Base-by-base conservation (phyloP, 306 rosid species). In the Corylus americana region DNA sequence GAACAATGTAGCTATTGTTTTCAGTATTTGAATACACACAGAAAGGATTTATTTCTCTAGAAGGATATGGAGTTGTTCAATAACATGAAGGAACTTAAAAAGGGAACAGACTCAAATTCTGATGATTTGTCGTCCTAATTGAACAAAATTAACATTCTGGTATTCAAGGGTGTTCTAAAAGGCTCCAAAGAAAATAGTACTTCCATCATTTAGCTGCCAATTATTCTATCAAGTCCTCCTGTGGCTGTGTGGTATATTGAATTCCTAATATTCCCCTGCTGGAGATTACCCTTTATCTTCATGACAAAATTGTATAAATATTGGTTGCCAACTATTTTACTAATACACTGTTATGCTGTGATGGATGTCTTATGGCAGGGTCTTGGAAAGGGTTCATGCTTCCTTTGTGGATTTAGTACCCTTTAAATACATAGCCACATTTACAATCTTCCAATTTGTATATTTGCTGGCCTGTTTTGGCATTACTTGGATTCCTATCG, bases 401-500 rank as follows among this genome's bases (percentile, higher is more conserved):
- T 89, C 97, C 31, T 91, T 82, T 83, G 88, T 93, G 82, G 97
- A 91, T 83, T 83, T 89, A 6, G 96, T 93, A 64, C 97, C 96
- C 55, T 81, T 76, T 81, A 89, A 72, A 82, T 81, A 76, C 79
- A 87, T 88, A 55, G 80, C 87, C 14, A 62, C 80, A 18, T 93
- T 93, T 82, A 93, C 96, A 47, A 75, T 91, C 55, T 89, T 93
- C 85, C 97, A 93, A 77, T 74, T 90, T 45, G 71, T 89, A 12
- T 93, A 93, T 78, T 78, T 93, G 77, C 84, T 93, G 85, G 35
- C 86, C 76, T 93, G 97, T 71, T 92, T 70, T 8, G 98, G 94
- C 2, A 83, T 91, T 76, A 94, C 97, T 49, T 91, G 97, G 98
- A 90, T 93, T 82, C 98, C 98, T 5, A 79, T 93, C 51, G 98